phyloP scores from a whole-genome alignment of 1,284 basidiomycete genomes.

The Puccinia hordei region DNA sequence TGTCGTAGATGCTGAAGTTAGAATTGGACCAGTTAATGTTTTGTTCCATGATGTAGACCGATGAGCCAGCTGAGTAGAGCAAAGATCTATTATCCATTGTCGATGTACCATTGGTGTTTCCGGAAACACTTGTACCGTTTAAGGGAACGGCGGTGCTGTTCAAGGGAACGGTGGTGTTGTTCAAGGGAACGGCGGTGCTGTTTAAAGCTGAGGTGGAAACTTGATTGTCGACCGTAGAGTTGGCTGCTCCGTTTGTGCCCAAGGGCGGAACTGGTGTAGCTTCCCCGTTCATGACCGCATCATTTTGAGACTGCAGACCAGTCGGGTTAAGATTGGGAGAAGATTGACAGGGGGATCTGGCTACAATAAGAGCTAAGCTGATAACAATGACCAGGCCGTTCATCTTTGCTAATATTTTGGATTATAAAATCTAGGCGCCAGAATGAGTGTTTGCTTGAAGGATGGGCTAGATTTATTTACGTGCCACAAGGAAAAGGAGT shows the following conservation, averaged over 20 bases:
- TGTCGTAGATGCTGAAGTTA: slow-evolving; percentile 32
- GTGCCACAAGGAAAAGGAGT: no score
- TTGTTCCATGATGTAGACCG: slow-evolving; percentile 20
- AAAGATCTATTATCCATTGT: not conserved
- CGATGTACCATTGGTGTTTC: not conserved
- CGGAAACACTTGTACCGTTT: not conserved
- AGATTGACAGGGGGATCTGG: not conserved
- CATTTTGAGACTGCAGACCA: not conserved
- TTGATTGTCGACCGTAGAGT: not conserved
- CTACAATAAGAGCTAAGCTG: not conserved
- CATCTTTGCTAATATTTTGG: not conserved
- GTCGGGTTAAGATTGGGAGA: not conserved
- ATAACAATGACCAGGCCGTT: not conserved
- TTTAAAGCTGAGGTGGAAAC: not conserved
- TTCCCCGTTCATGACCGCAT: not conserved
- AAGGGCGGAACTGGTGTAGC: no score
- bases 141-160: not conserved
- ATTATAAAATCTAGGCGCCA: not conserved
- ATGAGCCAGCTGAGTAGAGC: not conserved
- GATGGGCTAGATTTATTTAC: no score
- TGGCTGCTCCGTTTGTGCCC: not conserved
- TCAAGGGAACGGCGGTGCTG: not conserved
- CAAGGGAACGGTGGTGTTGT: not conserved
- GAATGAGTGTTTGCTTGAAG: no score
- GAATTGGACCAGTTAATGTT: slow-evolving; percentile 14